These are phyloP conservation scores for Linum trigynum DNA, from an alignment of 345 rosid species.

Conservation along the genomic window DNA sequence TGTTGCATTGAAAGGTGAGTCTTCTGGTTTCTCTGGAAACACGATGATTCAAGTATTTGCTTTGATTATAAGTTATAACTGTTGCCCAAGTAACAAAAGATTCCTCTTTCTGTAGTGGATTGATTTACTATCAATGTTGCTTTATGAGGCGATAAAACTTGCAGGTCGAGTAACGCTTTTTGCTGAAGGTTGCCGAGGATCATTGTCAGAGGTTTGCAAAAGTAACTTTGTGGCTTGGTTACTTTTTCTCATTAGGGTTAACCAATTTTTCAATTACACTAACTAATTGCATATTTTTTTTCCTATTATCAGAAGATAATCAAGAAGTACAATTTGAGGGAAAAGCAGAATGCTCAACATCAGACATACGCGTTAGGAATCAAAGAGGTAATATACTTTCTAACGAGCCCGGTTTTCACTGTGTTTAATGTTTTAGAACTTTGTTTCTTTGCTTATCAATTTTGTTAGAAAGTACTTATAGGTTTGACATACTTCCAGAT, in stretches of 20 bases:
- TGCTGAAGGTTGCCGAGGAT: conserved; percentile 97
- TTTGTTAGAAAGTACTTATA: not conserved
- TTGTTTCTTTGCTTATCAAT: not conserved
- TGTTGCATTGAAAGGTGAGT: conserved; percentile 61
- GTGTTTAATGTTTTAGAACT: conserved; percentile 5
- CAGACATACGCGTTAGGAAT: conserved; percentile 97
- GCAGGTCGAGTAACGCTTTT: conserved; percentile 70
- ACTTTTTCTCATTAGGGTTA: conserved; percentile 1
- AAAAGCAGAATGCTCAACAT: conserved; percentile 74
- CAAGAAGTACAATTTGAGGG: conserved; percentile 62
- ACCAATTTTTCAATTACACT: conserved; percentile 4
- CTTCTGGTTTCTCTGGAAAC: conserved; percentile 5
- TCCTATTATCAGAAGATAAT: conserved; percentile 45
- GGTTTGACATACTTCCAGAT: no score
- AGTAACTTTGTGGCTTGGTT: conserved; percentile 11
- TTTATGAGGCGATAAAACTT: conserved; percentile 15
- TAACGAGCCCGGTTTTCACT: conserved; percentile 2
- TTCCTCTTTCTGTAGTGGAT: not conserved
- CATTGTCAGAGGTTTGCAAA: conserved; percentile 74
- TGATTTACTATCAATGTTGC: not conserved
- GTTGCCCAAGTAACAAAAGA: not conserved
- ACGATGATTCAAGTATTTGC: not conserved
- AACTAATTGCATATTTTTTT: conserved; percentile 2
- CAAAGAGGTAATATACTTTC: conserved; percentile 52
- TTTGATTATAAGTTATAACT: not conserved